phyloP scores from a whole-genome alignment of 1,284 basidiomycete species.

The Puccinia horiana region DNA sequence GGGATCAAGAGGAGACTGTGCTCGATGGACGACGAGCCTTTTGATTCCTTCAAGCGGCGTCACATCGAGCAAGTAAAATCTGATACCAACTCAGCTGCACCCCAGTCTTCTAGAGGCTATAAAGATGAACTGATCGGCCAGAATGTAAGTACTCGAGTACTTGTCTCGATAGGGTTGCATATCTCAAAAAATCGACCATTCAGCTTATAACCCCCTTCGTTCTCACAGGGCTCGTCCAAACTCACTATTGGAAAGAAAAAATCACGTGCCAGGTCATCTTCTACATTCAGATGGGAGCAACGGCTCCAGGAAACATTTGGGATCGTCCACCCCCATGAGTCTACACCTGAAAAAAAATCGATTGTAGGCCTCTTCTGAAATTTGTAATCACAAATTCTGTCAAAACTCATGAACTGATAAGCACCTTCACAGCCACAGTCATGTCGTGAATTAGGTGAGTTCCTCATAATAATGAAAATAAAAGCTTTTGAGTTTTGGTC shows the following conservation, averaged over 20 bases:
- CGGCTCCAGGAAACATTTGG: background rate
- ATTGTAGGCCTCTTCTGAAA: background rate
- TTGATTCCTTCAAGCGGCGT: constrained; percentile 21
- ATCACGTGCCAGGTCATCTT: background rate
- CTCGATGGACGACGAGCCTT: constrained; percentile 25
- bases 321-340: background rate
- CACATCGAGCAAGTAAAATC: constrained; percentile 5
- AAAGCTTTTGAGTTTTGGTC: background rate
- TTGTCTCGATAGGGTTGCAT: too few relatives aligned
- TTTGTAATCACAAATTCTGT: background rate
- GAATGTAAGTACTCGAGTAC: background rate
- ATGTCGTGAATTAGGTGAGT: constrained; percentile 1
- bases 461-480: background rate
- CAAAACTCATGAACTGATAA: background rate
- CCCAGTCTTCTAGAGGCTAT: background rate
- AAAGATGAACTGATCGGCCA: background rate
- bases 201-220: background rate
- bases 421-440: background rate
- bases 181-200: too few relatives aligned
- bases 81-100: constrained; percentile 11
- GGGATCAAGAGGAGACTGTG: background rate
- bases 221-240: background rate
- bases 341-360: background rate
- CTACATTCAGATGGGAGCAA: background rate
- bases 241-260: background rate